Evolutionary conservation across 208 protist species (phyloP), one percentile per base, ranked within the genome.

Genomic region (Tritrichomonas musculus): DNA sequence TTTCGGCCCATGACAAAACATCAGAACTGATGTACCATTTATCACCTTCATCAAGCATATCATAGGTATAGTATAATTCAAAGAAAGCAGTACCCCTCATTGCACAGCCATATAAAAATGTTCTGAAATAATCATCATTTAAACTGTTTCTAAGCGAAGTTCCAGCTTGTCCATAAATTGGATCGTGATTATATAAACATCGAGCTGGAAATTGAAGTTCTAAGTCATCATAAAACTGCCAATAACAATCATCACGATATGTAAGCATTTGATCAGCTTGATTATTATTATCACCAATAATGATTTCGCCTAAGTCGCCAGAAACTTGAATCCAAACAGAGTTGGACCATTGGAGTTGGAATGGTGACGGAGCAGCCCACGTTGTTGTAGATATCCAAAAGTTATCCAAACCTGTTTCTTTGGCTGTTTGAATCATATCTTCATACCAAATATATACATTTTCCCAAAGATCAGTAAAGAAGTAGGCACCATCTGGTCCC

Each of bases 341-440:
- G 73, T 82, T 82, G n/a, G 73, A 82, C 73, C 73, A 82, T 39
- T 82, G 73, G 27, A 82, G 73, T 30, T 82, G 73, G 73, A 82
- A 82, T 82, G 73, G 73, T 50, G 73, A 82, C 1, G 50, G 22
- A 47, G 33, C 30, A 50, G 73, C 49, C 39, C 33, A 82, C 49
- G 73, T 82, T 82, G 73, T 53, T 20, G 73, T 22, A 11, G 41
- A 82, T 17, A 82, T 82, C 73, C 73, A 82, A 41, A 82, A 82
- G 39, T 82, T 50, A n/a, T 47, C 41, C 14, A 82, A 39, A n/a
- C 73, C 73, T 0, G 50, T 17, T 30, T 82, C 73, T 50, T 50
- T 50, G 22, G 73, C 33, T 20, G 73, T 27, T 39, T 82, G 33
- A 5, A 44, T 82, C 73, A 82, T 82, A 30, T 82, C 73, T 41